Percentiles rank a stretch among this genome's conserved stretches.
These are phyloP conservation scores for Pleurotus tuber-regium DNA, from an alignment of 768 basidiomycete species.

Conservation along the genomic window DNA sequence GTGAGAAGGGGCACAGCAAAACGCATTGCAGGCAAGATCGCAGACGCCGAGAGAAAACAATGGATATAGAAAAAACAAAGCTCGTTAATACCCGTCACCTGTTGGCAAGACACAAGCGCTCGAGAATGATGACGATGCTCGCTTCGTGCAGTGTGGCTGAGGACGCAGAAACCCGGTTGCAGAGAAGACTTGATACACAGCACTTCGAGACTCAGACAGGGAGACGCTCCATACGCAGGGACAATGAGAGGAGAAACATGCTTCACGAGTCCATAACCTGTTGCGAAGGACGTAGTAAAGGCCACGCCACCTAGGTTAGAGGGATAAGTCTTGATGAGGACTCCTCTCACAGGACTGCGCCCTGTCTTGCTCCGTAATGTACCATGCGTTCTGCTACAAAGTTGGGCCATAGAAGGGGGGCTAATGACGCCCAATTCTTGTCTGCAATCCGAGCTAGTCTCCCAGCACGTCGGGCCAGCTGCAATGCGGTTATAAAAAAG, in stretches of 20 bases:
- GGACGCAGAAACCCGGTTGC: not conserved
- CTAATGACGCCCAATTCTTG: not conserved
- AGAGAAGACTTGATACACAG: constrained; percentile 7
- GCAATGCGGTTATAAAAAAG: constrained; percentile 6
- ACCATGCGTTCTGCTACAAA: constrained; percentile 9
- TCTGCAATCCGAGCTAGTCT: not conserved
- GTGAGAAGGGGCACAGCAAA: constrained; percentile 29
- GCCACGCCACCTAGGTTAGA: constrained; percentile 2
- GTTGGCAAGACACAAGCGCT: constrained; percentile 47
- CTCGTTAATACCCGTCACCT: constrained; percentile 44
- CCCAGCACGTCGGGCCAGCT: not conserved
- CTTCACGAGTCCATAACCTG: constrained; percentile 15
- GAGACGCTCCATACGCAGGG: not conserved
- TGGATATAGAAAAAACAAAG: constrained; percentile 29
- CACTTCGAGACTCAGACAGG: constrained; percentile 9
- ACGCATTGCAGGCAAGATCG: constrained; percentile 33
- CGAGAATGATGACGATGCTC: constrained; percentile 18
- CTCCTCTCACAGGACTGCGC: constrained; percentile 7
- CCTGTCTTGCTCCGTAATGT: constrained; percentile 9
- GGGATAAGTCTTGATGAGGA: constrained; percentile 3
- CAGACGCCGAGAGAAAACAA: constrained; percentile 26
- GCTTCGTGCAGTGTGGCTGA: not conserved
- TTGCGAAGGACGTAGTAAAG: not conserved
- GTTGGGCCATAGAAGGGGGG: not conserved
- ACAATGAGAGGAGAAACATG: constrained; percentile 9